Evolutionary conservation across 352 stramenopile genomes (phyloP).

Genomic region (Thraustochytrium striatum): DNA sequence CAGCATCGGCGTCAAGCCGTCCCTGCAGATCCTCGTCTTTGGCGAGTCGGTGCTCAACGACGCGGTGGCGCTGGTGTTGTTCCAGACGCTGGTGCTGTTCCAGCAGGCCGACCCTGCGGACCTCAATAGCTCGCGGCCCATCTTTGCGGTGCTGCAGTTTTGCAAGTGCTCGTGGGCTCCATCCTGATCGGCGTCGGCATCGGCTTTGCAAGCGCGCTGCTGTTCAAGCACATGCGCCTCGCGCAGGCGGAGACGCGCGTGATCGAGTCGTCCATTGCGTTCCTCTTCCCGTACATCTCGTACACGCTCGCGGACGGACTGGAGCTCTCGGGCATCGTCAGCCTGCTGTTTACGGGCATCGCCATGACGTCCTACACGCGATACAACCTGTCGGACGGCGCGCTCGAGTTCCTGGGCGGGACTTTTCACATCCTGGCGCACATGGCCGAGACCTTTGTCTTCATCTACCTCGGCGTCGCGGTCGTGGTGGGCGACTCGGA

Average conservation of each 20-base stretch:
- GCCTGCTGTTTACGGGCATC: constrained; percentile 54
- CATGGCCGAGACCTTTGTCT: constrained; percentile 55
- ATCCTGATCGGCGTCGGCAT: constrained; percentile 69
- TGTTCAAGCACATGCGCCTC: constrained; percentile 70
- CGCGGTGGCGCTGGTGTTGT: constrained; percentile 80
- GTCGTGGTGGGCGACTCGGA: constrained; percentile 16
- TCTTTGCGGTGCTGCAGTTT: constrained; percentile 72
- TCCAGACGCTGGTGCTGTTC: constrained; percentile 79
- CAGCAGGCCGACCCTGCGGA: constrained; percentile 61
- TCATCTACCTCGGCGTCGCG: constrained; percentile 53
- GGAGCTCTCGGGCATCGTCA: constrained; percentile 53
- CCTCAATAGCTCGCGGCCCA: constrained; percentile 63
- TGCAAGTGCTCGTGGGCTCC: constrained; percentile 69
- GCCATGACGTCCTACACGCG: constrained; percentile 56
- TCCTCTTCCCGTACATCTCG: constrained; percentile 54
- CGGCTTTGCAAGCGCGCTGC: constrained; percentile 69
- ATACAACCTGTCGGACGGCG: constrained; percentile 51
- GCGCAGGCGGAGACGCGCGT: constrained; percentile 1
- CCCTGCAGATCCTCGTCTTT: constrained; percentile 56
- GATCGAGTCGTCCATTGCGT: constrained; percentile 53
- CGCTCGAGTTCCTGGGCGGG: constrained; percentile 48
- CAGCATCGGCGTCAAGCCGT: constrained; percentile 36
- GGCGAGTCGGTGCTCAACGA: constrained; percentile 83
- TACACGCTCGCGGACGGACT: constrained; percentile 52
- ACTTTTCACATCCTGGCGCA: constrained; percentile 52